phyloP scores from a whole-genome alignment of 2,329 filamentous ascomycete genomes.

The Pseudocercospora macadamiae region DNA sequence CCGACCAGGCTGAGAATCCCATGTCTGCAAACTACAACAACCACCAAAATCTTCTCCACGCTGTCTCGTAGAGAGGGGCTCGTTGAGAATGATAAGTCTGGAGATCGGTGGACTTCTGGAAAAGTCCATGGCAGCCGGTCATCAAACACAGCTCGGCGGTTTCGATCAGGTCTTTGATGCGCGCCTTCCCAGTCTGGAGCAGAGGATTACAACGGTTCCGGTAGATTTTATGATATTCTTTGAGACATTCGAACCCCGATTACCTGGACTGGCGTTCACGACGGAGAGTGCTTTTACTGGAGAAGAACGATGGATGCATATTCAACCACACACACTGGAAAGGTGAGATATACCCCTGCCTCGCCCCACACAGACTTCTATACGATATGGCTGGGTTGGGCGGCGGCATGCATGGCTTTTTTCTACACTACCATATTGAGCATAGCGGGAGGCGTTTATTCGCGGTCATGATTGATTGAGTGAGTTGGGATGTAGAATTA shows the following conservation, averaged over 20 bases:
- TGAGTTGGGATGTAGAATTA: slow-evolving; percentile 8
- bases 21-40: slow-evolving; percentile 28
- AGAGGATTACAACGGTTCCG: not conserved
- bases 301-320: slow-evolving; percentile 2
- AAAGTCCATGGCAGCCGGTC: too few species aligned
- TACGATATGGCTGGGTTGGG: not conserved
- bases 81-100: too few species aligned
- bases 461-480: not conserved
- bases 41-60: slow-evolving; percentile 19
- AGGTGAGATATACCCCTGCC: slow-evolving; percentile 1
- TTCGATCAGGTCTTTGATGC: too few species aligned
- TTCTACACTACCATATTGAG: not conserved
- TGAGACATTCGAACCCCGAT: not conserved
- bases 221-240: slow-evolving; percentile 4
- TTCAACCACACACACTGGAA: not conserved
- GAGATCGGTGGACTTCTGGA: too few species aligned
- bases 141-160: too few species aligned
- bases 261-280: slow-evolving; percentile 1
- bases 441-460: slow-evolving; percentile 9
- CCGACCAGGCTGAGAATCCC: slow-evolving; percentile 59
- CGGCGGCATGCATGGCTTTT: not conserved
- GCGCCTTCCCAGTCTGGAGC: not conserved
- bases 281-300: slow-evolving; percentile 3
- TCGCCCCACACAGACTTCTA: not conserved
- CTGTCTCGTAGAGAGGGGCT: not conserved